A percentile compares a stretch with the other conserved stretches of the same genome.
Evolutionary conservation across 345 rosid genomes (phyloP).

Genomic region (Microcos paniculata): DNA sequence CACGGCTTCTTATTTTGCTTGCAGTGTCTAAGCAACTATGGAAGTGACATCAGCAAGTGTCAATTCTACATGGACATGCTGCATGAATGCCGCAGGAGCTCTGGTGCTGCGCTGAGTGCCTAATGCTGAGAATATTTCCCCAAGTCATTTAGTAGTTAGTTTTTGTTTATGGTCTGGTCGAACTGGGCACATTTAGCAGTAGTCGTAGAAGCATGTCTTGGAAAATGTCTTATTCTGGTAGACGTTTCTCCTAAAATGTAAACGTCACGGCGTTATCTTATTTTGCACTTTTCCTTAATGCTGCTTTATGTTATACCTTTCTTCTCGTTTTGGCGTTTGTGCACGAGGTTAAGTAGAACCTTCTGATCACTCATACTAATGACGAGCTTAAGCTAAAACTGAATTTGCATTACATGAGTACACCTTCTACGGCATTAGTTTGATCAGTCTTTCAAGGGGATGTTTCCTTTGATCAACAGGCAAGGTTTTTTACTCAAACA

Average conservation of each 20-base stretch:
- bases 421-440: no score
- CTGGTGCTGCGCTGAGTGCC: constrained; percentile 15
- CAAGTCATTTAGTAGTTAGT: background rate
- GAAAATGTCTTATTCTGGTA: background rate
- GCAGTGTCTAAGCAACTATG: constrained; percentile 44
- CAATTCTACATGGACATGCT: constrained; percentile 59
- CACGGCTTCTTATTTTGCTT: background rate
- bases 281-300: background rate
- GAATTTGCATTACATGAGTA: no score
- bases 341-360: background rate
- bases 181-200: background rate
- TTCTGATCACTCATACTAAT: background rate
- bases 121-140: background rate
- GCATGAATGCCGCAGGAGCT: constrained; percentile 38
- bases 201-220: background rate
- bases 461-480: no score
- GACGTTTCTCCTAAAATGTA: background rate
- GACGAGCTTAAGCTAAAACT: no score
- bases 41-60: constrained; percentile 45
- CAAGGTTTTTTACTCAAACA: no score
- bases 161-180: background rate
- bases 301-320: background rate
- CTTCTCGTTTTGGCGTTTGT: background rate
- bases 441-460: no score
- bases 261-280: background rate